Evolutionary conservation across 2,329 filamentous ascomycete species (phyloP), one percentile per base, ranked within the genome.

Genomic region (Ophiostoma quercus): DNA sequence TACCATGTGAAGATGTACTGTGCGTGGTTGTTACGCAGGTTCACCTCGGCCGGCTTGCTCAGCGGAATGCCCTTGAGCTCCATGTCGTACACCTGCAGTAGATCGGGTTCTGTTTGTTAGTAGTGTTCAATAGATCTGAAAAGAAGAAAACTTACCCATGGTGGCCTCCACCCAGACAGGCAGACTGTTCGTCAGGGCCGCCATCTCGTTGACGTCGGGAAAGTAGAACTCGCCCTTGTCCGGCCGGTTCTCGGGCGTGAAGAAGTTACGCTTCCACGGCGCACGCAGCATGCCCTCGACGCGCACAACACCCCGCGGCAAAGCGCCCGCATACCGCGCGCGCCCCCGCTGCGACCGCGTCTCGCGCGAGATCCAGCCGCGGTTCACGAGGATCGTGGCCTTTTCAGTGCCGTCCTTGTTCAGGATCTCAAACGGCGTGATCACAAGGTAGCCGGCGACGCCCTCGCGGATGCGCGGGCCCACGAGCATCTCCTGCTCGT

Each of bases 1-100:
- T 96, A 97, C 95, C 95, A 99, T 74, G 95, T 99, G 79, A 97
- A 95, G 75, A 99, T 99, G 80, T 99, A 99, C 83, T 98, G 95
- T 73, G 92, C 89, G 80, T 99, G 95, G 80, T 96, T 98, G 78
- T 99, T 99, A 78, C 92, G 87, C 77, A 99, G 82, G 78, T 96
- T 96, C 72, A 99, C 94, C 80, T 96, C 92, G 4, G 95, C 87
- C 7, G 92, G 82, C 77, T 94, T 86, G 16, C 94, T 95, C 77
- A 97, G 94, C 1, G 95, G 95, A 71, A 97, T 89, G 37, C 95
- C 95, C 75, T 90, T 91, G 16, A 85, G 84, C 77, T 92, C 86
- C 76, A 92, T 87, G 75, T 94, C 88, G 77, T 92, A 89, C 73
- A 89, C 84, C 74, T 87, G 86, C 75, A 97, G 81, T 75, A 94